Evolutionary conservation across 352 stramenopile genomes (phyloP).

Genomic region (Thraustotheca clavata): DNA sequence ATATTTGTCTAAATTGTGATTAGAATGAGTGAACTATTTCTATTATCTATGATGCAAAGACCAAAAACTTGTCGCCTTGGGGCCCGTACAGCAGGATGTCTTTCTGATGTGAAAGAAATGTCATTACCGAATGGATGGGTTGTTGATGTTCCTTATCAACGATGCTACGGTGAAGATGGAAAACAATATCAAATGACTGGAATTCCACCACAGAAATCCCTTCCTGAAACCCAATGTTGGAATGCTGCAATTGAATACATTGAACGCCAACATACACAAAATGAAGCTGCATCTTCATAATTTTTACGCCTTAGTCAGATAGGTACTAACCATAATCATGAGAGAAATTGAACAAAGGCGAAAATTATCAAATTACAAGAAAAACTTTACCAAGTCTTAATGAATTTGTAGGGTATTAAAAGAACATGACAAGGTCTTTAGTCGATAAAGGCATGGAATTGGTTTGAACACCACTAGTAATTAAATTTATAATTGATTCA

Average conservation of each 20-base stretch:
- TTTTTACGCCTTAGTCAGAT: background rate
- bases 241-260: background rate
- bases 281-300: conserved; percentile 1
- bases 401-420: no score
- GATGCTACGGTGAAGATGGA: conserved; percentile 55
- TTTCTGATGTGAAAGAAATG: conserved; percentile 52
- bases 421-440: no score
- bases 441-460: no score
- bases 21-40: conserved; percentile 62
- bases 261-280: background rate
- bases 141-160: conserved; percentile 66
- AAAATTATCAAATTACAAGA: no score
- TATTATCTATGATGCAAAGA: conserved; percentile 55
- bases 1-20: background rate
- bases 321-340: no score
- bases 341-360: no score
- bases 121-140: conserved; percentile 79
- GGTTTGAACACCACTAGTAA: no score
- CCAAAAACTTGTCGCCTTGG: conserved; percentile 55
- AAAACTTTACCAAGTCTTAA: no score
- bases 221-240: background rate
- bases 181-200: conserved; percentile 18
- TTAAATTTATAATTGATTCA: background rate
- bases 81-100: conserved; percentile 40
- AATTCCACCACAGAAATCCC: background rate